Percentiles rank a stretch among this genome's conserved stretches.
Conservation (phyloP, 371 early-diverging fungal species). For the Apophysomyces elegans region DNA sequence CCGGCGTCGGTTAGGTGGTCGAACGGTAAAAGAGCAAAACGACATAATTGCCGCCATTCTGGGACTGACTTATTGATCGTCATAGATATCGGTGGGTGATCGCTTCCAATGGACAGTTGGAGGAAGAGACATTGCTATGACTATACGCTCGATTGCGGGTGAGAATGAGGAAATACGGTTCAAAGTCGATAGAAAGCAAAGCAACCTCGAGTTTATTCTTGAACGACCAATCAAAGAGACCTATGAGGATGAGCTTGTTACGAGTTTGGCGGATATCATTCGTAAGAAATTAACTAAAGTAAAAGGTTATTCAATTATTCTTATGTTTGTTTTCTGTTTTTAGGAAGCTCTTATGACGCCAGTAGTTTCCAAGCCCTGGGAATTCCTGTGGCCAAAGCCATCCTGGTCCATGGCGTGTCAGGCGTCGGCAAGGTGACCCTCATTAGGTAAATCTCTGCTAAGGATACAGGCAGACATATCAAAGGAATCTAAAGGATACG, state of each 20-base stretch:
- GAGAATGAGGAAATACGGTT: slow-evolving; percentile 8
- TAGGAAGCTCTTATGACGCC: slow-evolving; percentile 29
- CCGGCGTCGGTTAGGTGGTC: slow-evolving; percentile 15
- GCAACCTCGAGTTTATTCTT: not conserved
- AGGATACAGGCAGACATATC: no score
- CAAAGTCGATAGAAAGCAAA: slow-evolving; percentile 5
- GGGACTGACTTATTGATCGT: not conserved
- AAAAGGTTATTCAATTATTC: not conserved
- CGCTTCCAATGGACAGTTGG: slow-evolving; percentile 6
- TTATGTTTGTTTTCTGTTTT: not conserved
- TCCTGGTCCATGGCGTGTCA: slow-evolving; percentile 45
- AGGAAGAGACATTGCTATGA: slow-evolving; percentile 9
- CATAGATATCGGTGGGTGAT: slow-evolving; percentile 15
- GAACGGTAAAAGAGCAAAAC: not conserved
- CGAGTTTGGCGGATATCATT: slow-evolving; percentile 26
- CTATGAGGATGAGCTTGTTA: slow-evolving; percentile 20
- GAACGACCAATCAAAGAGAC: slow-evolving; percentile 4
- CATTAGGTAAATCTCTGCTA: slow-evolving; percentile 26
- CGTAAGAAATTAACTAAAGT: slow-evolving; percentile 11
- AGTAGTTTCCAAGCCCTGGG: slow-evolving; percentile 29
- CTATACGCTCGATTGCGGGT: not conserved
- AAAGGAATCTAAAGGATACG: not conserved
- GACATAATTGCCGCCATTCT: no score
- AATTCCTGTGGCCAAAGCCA: slow-evolving; percentile 45
- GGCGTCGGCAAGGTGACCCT: slow-evolving; percentile 48